These are phyloP conservation scores for Pyricularia grisea DNA, from an alignment of 2,329 filamentous ascomycete species.

Conservation along the genomic window DNA sequence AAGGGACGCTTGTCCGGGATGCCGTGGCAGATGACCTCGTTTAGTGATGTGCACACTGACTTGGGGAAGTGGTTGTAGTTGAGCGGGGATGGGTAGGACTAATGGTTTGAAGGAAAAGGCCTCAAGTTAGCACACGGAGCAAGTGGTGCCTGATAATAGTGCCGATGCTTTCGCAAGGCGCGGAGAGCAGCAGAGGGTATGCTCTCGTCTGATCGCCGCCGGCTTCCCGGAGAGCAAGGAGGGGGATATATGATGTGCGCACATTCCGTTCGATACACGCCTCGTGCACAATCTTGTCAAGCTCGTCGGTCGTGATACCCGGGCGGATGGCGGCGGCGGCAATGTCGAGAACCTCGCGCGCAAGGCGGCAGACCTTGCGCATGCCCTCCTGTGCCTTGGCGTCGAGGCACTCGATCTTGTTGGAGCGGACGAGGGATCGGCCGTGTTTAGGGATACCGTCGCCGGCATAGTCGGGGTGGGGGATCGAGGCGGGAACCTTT, in stretches of 20 bases:
- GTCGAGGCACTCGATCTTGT: conserved; percentile 76
- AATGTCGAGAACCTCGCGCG: conserved; percentile 86
- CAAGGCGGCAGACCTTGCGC: conserved; percentile 82
- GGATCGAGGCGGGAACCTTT: conserved; percentile 69
- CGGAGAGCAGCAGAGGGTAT: not conserved
- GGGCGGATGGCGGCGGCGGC: conserved; percentile 75
- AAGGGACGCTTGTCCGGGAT: conserved; percentile 87
- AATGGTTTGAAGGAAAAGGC: not conserved
- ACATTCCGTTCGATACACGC: conserved; percentile 90
- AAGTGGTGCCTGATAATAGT: not conserved
- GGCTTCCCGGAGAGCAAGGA: not conserved
- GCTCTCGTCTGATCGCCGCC: not conserved
- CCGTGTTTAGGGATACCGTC: conserved; percentile 65
- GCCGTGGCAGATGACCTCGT: conserved; percentile 97
- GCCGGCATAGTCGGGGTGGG: conserved; percentile 76
- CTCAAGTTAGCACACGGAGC: conserved; percentile 1
- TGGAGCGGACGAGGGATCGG: conserved; percentile 54
- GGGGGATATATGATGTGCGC: conserved; percentile 22
- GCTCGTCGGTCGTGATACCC: conserved; percentile 92
- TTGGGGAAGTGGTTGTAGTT: conserved; percentile 98
- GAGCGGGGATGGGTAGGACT: conserved; percentile 91
- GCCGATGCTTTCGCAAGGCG: not conserved
- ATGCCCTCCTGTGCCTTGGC: conserved; percentile 76
- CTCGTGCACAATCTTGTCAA: conserved; percentile 91
- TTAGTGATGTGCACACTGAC: conserved; percentile 91